A percentile compares a stretch with the other conserved stretches of the same genome.
These are phyloP conservation scores for Phoenix dactylifera DNA, from an alignment of 176 grass and related monocot species.

Conservation along the genomic window DNA sequence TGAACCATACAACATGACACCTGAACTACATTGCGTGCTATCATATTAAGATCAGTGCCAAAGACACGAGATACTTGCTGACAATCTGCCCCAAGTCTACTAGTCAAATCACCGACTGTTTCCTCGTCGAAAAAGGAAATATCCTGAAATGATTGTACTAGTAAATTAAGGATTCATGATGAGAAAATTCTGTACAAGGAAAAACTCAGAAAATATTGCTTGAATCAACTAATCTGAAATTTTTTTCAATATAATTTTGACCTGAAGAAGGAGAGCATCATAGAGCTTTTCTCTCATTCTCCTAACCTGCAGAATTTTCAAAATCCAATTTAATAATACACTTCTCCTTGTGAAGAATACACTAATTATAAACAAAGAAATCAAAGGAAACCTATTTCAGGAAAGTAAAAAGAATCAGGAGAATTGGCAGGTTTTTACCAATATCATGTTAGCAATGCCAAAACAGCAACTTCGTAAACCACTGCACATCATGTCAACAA, in stretches of 20 bases:
- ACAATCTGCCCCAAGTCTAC: constrained; percentile 96
- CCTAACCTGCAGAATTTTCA: constrained; percentile 51
- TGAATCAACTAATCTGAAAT: neutral
- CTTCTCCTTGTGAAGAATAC: neutral
- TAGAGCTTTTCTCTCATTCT: constrained; percentile 91
- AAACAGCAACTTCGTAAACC: constrained; percentile 93
- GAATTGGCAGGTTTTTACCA: constrained; percentile 69
- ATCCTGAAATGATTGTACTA: constrained; percentile 32
- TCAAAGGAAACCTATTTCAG: too few species aligned
- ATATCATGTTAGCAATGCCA: constrained; percentile 93
- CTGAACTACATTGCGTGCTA: constrained; percentile 93
- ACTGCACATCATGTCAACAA: constrained; percentile 47
- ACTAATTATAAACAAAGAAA: too few species aligned
- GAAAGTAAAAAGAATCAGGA: constrained; percentile 21
- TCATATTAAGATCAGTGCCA: constrained; percentile 93
- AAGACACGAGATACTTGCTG: constrained; percentile 98
- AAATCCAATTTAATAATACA: neutral
- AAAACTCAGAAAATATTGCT: constrained; percentile 7
- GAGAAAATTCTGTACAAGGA: neutral
- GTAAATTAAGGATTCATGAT: neutral
- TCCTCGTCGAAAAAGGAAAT: constrained; percentile 95
- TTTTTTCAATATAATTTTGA: constrained; percentile 19
- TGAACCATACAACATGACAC: constrained; percentile 26
- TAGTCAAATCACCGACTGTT: constrained; percentile 96
- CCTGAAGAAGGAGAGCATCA: constrained; percentile 92